phyloP scores from a whole-genome alignment of 2,329 filamentous ascomycete genomes.

The Pseudogymnoascus sp. region DNA sequence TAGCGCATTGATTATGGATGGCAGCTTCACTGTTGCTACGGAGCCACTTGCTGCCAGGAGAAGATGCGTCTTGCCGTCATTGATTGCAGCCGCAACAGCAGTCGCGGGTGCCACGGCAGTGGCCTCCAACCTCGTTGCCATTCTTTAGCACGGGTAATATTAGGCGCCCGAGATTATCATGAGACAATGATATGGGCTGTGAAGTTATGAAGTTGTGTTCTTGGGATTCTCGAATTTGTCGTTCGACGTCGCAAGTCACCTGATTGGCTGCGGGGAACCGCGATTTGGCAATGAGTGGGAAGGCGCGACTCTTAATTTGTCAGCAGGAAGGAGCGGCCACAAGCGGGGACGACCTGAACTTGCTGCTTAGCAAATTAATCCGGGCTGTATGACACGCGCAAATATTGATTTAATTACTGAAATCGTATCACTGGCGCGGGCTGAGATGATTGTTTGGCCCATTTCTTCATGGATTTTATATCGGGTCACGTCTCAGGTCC shows the following conservation, averaged over 20 bases:
- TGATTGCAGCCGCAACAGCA: constrained; percentile 14
- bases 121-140: neutral
- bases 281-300: neutral
- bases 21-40: constrained; percentile 84
- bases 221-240: neutral
- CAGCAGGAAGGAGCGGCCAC: neutral
- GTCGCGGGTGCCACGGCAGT: neutral
- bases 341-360: neutral
- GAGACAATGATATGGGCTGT: neutral
- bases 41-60: constrained; percentile 63
- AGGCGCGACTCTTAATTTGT: neutral
- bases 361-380: neutral
- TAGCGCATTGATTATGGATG: constrained; percentile 57
- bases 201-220: neutral
- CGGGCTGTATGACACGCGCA: neutral
- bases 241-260: neutral
- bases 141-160: neutral
- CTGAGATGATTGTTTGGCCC: neutral
- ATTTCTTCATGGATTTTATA: neutral
- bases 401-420: neutral
- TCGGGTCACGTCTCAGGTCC: neutral
- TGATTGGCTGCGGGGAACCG: neutral
- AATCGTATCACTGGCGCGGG: neutral
- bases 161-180: neutral
- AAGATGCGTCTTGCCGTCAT: constrained; percentile 53